A percentile compares a stretch with the other conserved stretches of the same genome.
phyloP scores from a whole-genome alignment of 2,329 filamentous ascomycete species.

The Ceratocystis destructans region DNA sequence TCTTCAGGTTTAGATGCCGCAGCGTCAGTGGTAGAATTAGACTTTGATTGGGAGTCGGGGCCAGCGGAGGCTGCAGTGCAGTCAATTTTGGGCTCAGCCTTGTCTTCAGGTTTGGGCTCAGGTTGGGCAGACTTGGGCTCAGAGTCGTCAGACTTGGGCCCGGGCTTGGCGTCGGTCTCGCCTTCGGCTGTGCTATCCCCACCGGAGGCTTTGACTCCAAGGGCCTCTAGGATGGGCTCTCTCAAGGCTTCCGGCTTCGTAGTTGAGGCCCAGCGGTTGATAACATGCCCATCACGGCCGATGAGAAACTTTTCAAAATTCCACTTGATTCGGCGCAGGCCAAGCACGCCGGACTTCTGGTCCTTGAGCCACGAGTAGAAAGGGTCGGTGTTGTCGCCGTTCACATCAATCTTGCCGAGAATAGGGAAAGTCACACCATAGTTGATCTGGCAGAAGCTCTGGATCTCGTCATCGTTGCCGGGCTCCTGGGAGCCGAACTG shows the following conservation, averaged over 20 bases:
- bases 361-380: slow-evolving; percentile 64
- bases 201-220: slow-evolving; percentile 26
- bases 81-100: no score
- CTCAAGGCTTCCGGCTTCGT: slow-evolving; percentile 76
- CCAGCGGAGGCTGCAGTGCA: no score
- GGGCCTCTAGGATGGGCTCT: slow-evolving; percentile 59
- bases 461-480: slow-evolving; percentile 65
- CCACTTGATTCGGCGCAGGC: slow-evolving; percentile 90
- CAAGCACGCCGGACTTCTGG: slow-evolving; percentile 68
- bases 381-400: slow-evolving; percentile 67
- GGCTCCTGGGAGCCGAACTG: slow-evolving; percentile 91
- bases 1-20: not conserved
- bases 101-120: not conserved
- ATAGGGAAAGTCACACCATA: slow-evolving; percentile 90
- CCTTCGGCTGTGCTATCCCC: not conserved
- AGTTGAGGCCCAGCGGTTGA: slow-evolving; percentile 72
- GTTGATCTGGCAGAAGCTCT: slow-evolving; percentile 79
- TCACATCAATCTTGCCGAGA: slow-evolving; percentile 85
- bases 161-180: not conserved
- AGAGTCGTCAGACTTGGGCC: not conserved
- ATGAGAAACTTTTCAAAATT: slow-evolving; percentile 99
- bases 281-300: slow-evolving; percentile 71
- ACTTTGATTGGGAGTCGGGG: not conserved
- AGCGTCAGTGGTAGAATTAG: not conserved
- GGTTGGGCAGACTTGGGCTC: not conserved